Evolutionary conservation across 441 rosid genomes (phyloP), one percentile per base, ranked within the genome.

Genomic region (Croton setiger): DNA sequence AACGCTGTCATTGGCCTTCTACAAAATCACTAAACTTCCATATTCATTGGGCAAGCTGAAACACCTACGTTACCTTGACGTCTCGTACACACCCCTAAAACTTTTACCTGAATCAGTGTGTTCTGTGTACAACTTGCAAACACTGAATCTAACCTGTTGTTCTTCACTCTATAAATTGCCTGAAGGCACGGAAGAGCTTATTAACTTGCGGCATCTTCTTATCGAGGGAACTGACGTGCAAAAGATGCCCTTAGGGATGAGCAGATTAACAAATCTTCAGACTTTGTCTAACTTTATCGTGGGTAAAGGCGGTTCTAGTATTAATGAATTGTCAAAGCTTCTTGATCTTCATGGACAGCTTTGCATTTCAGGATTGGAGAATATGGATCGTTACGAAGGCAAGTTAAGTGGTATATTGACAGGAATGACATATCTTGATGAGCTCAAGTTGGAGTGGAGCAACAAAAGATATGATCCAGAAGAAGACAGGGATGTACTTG

Each of bases 201-300:
- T 39, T 21, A 68, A 47, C 39, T 44, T 75, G 57, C 69, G 69
- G 17, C 70, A 67, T 55, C 76, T 78, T 12, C 72, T 68, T 23
- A 39, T 65, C 3, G 33, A 52, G 39, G 39, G 47, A 36, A 64
- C 68, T 10, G 27, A 17, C 10, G 33, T 78, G 45, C 49, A 37
- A 47, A 45, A 49, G 47, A 71, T 68, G 74, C 76, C 78, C 1
- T 11, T 12, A 18, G 59, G 52, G 23, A 66, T 78, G 45, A 59
- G 63, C 13, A 74, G n/a, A 57, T 17, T 74, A 39, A 71, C 56
- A 18, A 45, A 66, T 54, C 70, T 74, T n/a, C 75, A 47, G 31
- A 70, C 11, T 7, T 41, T 71, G 48, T 54, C 73, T 0, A 23
- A 67, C 44, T 78, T 67, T 5, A 41, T 67, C 33, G 60, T 78